Evolutionary conservation across 495 filamentous ascomycete species (phyloP), one percentile per base, ranked within the genome.

Genomic region (Penicillium waksmanii): DNA sequence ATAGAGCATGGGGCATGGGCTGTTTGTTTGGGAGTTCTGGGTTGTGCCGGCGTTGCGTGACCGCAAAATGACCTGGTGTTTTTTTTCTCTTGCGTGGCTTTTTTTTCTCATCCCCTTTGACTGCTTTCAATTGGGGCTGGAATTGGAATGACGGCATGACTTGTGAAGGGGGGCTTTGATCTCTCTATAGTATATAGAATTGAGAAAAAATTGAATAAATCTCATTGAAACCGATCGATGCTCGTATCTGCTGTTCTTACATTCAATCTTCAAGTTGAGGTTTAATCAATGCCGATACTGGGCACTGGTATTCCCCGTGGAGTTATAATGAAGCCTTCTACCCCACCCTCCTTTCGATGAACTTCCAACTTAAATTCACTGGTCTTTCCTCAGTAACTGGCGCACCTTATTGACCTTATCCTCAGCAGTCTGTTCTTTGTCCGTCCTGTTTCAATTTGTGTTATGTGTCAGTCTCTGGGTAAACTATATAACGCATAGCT

Each of bases 331-430:
- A 5, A 31, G 27, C 27, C 27, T 6, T 5, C 6, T 31, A 9
- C 27, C 27, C 27, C 27, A 9, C 27, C 5, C 27, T 31, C 8
- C 8, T 31, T 1, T 9, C 5, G 27, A 31, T 9, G 6, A 31
- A 40, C 36, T 40, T 5, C 36, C 15, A 40, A 40, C 36, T 15
- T 5, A 1, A 13, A 51, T 8, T 51, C 31, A 36, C 58, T 66
- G 64, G 25, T 84, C 80, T 49, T 75, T 73, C 13, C 58, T 72
- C 58, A 90, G 67, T 46, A 90, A 66, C 58, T 80, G 73, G 50
- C 84, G 75, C 35, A 91, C 86, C 57, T 84, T 86, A 10, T 70
- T 77, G 25, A 90, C 87, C 69, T 91, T 91, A 52, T 90, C 87
- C 57, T 83, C 75, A 56, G 84, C 82, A 1, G 81, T 75, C 69